These are phyloP conservation scores for Bipolaris oryzae DNA, from an alignment of 2,329 filamentous ascomycete genomes.

Conservation along the genomic window DNA sequence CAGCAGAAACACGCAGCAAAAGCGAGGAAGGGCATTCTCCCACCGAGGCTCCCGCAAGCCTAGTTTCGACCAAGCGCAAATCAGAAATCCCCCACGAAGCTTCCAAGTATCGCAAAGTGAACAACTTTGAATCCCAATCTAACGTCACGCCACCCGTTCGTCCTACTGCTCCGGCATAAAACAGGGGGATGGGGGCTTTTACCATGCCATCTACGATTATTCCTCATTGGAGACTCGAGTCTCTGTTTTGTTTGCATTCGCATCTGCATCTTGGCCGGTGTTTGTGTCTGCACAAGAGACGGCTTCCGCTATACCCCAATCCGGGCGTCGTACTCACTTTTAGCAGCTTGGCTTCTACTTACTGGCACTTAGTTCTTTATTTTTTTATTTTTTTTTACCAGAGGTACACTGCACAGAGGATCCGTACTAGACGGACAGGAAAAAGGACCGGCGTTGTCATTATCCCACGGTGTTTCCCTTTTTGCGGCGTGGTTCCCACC, in stretches of 20 bases:
- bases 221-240: conserved; percentile 9
- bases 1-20: conserved; percentile 13
- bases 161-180: conserved; percentile 20
- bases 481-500: conserved; percentile 3
- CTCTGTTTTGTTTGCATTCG: conserved; percentile 15
- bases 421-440: conserved; percentile 10
- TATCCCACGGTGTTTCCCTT: conserved; percentile 2
- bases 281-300: conserved; percentile 23
- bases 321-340: conserved; percentile 10
- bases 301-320: conserved; percentile 30
- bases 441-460: conserved; percentile 17
- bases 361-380: not conserved
- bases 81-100: conserved; percentile 20
- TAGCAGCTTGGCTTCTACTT: conserved; percentile 2
- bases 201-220: conserved; percentile 6
- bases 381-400: not conserved
- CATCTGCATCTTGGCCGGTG: conserved; percentile 30
- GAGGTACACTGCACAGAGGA: conserved; percentile 1
- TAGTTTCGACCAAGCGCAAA: conserved; percentile 25
- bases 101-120: conserved; percentile 23
- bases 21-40: not conserved
- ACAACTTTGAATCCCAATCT: conserved; percentile 13
- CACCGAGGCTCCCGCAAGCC: conserved; percentile 3
- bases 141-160: conserved; percentile 23
- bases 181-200: not conserved